Base-by-base conservation (phyloP, 2,329 filamentous ascomycete species). In the Tolypocladium sp. region DNA sequence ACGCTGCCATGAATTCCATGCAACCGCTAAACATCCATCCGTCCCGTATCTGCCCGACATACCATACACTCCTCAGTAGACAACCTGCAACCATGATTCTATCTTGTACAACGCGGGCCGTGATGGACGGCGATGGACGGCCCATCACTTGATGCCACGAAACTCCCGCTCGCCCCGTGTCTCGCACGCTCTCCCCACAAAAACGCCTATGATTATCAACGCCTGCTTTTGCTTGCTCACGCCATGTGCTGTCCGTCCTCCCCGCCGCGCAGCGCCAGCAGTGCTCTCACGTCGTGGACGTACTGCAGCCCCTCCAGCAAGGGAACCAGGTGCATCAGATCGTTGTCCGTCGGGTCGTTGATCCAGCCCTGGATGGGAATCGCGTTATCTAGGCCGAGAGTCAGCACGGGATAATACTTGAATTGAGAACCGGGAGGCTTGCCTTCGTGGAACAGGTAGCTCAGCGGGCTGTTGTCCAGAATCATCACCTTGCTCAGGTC, bases 281-380 rank as follows among this genome's bases (percentile, higher is more conserved):
- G 79, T 55, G 94, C 92, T 68, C 94, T 84, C 61, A 99, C 93
- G 75, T 99, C 94, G 57, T 93, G 96, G 65, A 94, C 92, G 75
- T 97, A 96, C 77, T 97, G 94, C 69, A 99, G 77, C 22, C 91
- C 94, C 76, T 99, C 94, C 52, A 99, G 81, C 68, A 97, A 80
- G 38, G 94, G 94, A 60, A 99, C 87, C 61, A 99, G 81, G 74
- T 97, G 91, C 73, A 97, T 82, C 64, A 99, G 80, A 71, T 97
- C 93, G 71, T 92, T 94, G 76, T 99, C 94, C 33, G 94, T 97
- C 27, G 94, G 94, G 76, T 99, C 94, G 73, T 88, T 96, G 76
- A 99, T 97, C 94, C 94, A 99, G 70, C 94, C 94, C 78, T 97
- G 93, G 71, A 99, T 97, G 3, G 94, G 94, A 69, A 99, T 97